Conservation (phyloP, 495 filamentous ascomycete genomes). For the Aspergillus baeticus region DNA sequence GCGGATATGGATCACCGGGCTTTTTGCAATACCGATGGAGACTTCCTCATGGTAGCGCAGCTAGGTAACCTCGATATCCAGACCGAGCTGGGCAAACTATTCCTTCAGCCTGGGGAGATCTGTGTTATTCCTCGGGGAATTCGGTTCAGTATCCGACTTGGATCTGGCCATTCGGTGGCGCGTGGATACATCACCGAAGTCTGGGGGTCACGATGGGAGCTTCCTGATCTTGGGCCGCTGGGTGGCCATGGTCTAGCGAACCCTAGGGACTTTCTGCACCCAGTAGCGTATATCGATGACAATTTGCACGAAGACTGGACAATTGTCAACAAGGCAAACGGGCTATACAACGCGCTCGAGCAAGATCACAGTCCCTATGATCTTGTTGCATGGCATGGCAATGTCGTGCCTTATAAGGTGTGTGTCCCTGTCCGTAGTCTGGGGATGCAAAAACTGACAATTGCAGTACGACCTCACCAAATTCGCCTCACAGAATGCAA, state of each 20-base stretch:
- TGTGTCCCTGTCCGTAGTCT: not conserved
- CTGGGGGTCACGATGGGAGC: conserved; percentile 39
- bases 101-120: conserved; percentile 42
- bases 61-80: conserved; percentile 41
- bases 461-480: conserved; percentile 40
- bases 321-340: conserved; percentile 40
- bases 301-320: conserved; percentile 33
- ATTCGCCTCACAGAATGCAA: conserved; percentile 40
- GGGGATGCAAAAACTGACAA: not conserved
- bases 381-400: conserved; percentile 43
- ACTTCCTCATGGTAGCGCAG: conserved; percentile 41
- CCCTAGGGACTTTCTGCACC: conserved; percentile 41
- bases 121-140: conserved; percentile 41
- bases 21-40: conserved; percentile 42
- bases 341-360: conserved; percentile 32
- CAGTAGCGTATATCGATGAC: conserved; percentile 41
- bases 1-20: conserved; percentile 34
- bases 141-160: conserved; percentile 31
- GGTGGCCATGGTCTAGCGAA: conserved; percentile 41
- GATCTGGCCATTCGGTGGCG: conserved; percentile 26
- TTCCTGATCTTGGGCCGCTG: conserved; percentile 41
- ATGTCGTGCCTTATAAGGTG: conserved; percentile 44
- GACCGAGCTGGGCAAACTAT: conserved; percentile 42
- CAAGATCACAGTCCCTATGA: conserved; percentile 45
- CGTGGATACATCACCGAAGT: conserved; percentile 43